phyloP scores from a whole-genome alignment of 1,139 yeast species.

The Lodderomyces pseudojiufengensis region DNA sequence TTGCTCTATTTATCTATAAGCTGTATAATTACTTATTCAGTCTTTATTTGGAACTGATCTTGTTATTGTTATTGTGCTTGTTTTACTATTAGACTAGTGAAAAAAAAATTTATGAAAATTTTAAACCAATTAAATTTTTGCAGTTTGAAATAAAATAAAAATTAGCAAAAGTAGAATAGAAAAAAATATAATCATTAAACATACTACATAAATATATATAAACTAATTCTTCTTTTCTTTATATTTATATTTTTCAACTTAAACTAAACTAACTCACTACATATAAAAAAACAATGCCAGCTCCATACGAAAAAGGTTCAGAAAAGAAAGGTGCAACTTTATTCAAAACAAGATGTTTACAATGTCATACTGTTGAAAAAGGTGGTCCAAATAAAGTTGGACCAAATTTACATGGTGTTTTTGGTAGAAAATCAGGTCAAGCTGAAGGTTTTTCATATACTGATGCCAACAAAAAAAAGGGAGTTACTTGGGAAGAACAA shows the following conservation, averaged over 20 bases:
- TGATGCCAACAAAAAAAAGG: slow-evolving; percentile 97
- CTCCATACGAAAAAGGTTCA: slow-evolving; percentile 68
- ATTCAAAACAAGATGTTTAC: slow-evolving; percentile 98
- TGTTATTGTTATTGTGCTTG: too few relatives aligned
- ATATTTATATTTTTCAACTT: background rate
- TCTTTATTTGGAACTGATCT: too few relatives aligned
- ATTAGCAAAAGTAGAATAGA: background rate
- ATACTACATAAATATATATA: too few relatives aligned
- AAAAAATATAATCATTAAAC: too few relatives aligned
- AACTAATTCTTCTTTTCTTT: background rate
- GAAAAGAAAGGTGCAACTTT: slow-evolving; percentile 98
- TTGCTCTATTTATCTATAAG: too few relatives aligned
- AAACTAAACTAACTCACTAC: background rate
- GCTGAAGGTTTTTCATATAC: slow-evolving; percentile 95
- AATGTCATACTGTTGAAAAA: slow-evolving; percentile 94
- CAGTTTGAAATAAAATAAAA: slow-evolving; percentile 8
- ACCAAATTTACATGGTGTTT: slow-evolving; percentile 94
- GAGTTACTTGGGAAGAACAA: slow-evolving; percentile 82
- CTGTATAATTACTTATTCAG: too few relatives aligned
- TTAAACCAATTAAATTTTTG: slow-evolving; percentile 8
- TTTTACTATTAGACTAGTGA: too few relatives aligned
- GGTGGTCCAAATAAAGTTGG: slow-evolving; percentile 99
- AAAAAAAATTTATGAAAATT: background rate
- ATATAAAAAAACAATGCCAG: slow-evolving; percentile 44
- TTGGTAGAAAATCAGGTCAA: slow-evolving; percentile 89